These are phyloP conservation scores for Gentiana dahurica DNA, from an alignment of 257 asterid genomes.

Conservation along the genomic window DNA sequence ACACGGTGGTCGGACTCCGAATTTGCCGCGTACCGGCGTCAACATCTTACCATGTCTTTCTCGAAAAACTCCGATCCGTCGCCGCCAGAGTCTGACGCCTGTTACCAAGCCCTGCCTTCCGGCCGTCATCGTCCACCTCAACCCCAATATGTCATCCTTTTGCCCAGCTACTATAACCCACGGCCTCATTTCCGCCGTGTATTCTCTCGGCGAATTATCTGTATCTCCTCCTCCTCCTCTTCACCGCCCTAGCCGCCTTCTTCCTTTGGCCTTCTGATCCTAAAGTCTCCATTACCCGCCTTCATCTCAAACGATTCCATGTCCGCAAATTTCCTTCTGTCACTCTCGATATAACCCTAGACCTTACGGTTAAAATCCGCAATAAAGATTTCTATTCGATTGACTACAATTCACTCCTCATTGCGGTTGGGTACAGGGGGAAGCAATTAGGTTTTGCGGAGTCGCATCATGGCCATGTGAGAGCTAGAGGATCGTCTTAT, in stretches of 20 bases:
- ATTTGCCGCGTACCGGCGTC: neutral
- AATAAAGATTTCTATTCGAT: conserved; percentile 62
- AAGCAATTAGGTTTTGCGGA: conserved; percentile 52
- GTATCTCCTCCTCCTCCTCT: conserved; percentile 32
- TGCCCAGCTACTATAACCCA: conserved; percentile 37
- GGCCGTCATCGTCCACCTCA: conserved; percentile 18
- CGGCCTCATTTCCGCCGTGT: conserved; percentile 30
- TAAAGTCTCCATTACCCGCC: conserved; percentile 47
- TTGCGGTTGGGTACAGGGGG: conserved; percentile 63
- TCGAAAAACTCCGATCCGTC: conserved; percentile 23
- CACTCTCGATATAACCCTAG: conserved; percentile 53
- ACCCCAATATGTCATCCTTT: conserved; percentile 43
- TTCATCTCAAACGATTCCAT: conserved; percentile 45
- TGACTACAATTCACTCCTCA: conserved; percentile 37
- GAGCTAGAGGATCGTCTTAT: conserved; percentile 51
- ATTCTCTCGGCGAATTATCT: conserved; percentile 32
- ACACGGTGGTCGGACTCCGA: too few species aligned
- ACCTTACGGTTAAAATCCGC: conserved; percentile 45
- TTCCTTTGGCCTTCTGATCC: conserved; percentile 87
- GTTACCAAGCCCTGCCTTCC: conserved; percentile 40
- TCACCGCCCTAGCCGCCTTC: conserved; percentile 44
- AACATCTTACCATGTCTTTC: conserved; percentile 24
- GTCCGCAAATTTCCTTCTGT: conserved; percentile 39
- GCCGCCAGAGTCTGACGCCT: conserved; percentile 21
- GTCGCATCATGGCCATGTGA: conserved; percentile 45